Conservation (phyloP, 2,329 filamentous ascomycete genomes). For the Ophiosphaerella korrae region DNA sequence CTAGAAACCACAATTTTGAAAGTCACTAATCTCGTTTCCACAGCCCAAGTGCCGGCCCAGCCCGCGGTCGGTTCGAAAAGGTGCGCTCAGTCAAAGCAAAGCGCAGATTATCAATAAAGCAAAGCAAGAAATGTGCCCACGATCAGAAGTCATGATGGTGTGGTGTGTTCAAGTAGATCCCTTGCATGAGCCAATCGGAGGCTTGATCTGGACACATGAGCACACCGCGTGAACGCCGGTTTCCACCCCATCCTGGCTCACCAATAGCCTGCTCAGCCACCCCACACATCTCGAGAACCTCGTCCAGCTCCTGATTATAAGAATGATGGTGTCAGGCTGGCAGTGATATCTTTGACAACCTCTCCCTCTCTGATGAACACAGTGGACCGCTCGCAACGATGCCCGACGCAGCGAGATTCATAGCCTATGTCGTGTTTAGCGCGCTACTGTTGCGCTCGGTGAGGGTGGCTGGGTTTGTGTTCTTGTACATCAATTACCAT, state of each 20-base stretch:
- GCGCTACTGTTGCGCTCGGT: neutral
- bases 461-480: neutral
- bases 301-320: neutral
- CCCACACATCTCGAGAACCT: neutral
- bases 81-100: neutral
- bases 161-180: constrained; percentile 3
- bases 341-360: no score
- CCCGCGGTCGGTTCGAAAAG: neutral
- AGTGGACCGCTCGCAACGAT: neutral
- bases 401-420: neutral
- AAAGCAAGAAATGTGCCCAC: constrained; percentile 1
- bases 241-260: neutral
- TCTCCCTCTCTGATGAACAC: no score
- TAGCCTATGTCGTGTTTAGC: neutral
- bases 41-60: neutral
- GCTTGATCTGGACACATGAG: constrained; percentile 1
- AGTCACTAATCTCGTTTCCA: no score
- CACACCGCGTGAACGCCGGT: constrained; percentile 7
- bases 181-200: constrained; percentile 5
- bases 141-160: constrained; percentile 1
- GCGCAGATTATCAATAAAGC: neutral
- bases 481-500: neutral
- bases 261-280: constrained; percentile 3
- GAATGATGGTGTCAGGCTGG: neutral
- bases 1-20: no score